A percentile compares a stretch with the other conserved stretches of the same genome.
Evolutionary conservation across 768 basidiomycete species (phyloP).

Genomic region (Boletus rubroflammeus): DNA sequence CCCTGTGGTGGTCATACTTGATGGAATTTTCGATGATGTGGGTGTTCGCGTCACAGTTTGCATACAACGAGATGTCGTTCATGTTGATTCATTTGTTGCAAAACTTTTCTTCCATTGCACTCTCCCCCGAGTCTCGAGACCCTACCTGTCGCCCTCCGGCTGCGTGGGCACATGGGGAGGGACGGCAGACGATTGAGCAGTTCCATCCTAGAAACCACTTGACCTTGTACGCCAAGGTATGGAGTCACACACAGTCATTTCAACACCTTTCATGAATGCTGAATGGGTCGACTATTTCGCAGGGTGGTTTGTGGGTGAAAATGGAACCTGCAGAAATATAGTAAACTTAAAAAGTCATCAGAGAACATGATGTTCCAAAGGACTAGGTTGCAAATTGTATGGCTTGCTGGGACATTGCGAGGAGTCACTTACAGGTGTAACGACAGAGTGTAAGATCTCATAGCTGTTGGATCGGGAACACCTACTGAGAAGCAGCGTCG

Average conservation of each 20-base stretch:
- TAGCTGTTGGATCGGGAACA: not conserved
- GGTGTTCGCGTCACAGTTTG: slow-evolving; percentile 25
- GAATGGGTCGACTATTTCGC: not conserved
- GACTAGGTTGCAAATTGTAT: not conserved
- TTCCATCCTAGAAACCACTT: slow-evolving; percentile 29
- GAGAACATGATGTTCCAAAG: not conserved
- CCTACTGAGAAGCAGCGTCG: not conserved
- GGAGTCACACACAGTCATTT: not conserved
- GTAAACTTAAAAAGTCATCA: not conserved
- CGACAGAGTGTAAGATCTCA: not conserved
- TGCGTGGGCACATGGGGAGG: slow-evolving; percentile 24
- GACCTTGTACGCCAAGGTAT: slow-evolving; percentile 37
- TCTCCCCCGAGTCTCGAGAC: slow-evolving; percentile 28
- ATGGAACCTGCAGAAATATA: slow-evolving; percentile 33
- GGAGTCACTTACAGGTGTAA: not conserved
- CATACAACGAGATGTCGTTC: slow-evolving; percentile 34
- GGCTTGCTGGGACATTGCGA: not conserved
- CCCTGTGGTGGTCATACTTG: not conserved
- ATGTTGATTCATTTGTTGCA: slow-evolving; percentile 31
- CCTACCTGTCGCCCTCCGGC: slow-evolving; percentile 24
- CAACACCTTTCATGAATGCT: not conserved
- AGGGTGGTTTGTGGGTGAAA: slow-evolving; percentile 48
- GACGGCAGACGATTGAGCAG: slow-evolving; percentile 26
- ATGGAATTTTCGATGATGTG: not conserved
- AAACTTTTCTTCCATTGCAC: slow-evolving; percentile 23